These are phyloP conservation scores for Cystobasidiaceae sp. DNA, from an alignment of 1,284 basidiomycete genomes.

Conservation along the genomic window DNA sequence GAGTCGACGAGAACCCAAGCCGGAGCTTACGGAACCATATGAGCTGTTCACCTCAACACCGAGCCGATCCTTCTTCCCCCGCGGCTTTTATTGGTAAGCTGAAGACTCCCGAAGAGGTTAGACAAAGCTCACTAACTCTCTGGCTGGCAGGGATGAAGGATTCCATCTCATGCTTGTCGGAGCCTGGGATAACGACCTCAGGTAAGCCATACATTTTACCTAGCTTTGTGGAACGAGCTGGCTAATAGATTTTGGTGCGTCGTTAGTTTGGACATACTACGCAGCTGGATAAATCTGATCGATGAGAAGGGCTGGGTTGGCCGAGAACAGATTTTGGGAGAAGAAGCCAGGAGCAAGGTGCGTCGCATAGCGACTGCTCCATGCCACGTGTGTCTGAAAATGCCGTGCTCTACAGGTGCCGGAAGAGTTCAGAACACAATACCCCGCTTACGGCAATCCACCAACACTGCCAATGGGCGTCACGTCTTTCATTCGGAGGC, in stretches of 20 bases:
- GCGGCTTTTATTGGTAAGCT: conserved; percentile 86
- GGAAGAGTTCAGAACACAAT: conserved; percentile 80
- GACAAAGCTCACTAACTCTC: conserved; percentile 12
- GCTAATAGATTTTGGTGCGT: not conserved
- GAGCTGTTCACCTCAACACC: conserved; percentile 86
- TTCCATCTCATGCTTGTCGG: conserved; percentile 89
- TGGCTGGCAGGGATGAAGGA: conserved; percentile 72
- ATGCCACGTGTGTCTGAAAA: not conserved
- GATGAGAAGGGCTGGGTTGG: conserved; percentile 93
- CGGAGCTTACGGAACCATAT: conserved; percentile 65
- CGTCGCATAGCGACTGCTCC: conserved; percentile 13
- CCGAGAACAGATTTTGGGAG: conserved; percentile 88
- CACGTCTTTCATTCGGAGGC: conserved; percentile 73
- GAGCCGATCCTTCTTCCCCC: conserved; percentile 88
- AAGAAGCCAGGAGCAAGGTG: conserved; percentile 85
- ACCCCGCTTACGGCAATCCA: conserved; percentile 87
- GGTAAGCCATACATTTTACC: conserved; percentile 49
- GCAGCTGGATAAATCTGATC: conserved; percentile 81
- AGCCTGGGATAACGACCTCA: conserved; percentile 84
- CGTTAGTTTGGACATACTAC: conserved; percentile 72
- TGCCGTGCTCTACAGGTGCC: conserved; percentile 58
- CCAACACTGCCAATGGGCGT: conserved; percentile 88
- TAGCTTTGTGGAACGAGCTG: not conserved
- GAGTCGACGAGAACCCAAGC: conserved; percentile 49
- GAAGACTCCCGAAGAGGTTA: not conserved